These are phyloP conservation scores for Mikania micrantha DNA, from an alignment of 129 eudicot species.

Conservation along the genomic window DNA sequence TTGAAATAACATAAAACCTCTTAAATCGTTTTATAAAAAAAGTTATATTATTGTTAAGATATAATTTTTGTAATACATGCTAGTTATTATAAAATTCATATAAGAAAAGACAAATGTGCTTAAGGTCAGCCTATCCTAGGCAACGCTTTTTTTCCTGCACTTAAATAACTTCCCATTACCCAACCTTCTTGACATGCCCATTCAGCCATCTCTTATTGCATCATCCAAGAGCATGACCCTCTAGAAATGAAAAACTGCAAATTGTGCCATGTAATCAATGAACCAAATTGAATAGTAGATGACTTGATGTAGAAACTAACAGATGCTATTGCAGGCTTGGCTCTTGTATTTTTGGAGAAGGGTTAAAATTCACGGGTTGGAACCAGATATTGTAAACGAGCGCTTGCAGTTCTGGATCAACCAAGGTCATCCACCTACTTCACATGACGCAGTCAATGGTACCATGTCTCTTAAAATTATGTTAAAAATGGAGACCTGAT, in stretches of 20 bases:
- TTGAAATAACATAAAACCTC: not conserved
- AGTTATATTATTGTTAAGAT: too few species aligned
- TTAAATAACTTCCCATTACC: not conserved
- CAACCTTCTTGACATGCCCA: not conserved
- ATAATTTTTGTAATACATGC: not conserved
- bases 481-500: not conserved
- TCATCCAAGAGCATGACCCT: not conserved
- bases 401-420: slow-evolving; percentile 64
- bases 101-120: not conserved
- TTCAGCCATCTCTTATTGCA: not conserved
- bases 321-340: slow-evolving; percentile 52
- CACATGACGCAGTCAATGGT: slow-evolving; percentile 83
- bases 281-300: not conserved
- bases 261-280: not conserved
- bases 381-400: slow-evolving; percentile 69
- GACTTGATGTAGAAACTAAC: not conserved
- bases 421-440: slow-evolving; percentile 45
- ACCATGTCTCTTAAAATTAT: slow-evolving; percentile 2
- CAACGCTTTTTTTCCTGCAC: not conserved
- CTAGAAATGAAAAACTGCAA: not conserved
- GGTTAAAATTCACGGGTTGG: slow-evolving; percentile 60
- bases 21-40: too few species aligned
- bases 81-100: too few species aligned
- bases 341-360: slow-evolving; percentile 78
- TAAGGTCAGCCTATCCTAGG: not conserved